Evolutionary conservation across 2,329 filamentous ascomycete species (phyloP).

Genomic region (Domatiomyces globalis): DNA sequence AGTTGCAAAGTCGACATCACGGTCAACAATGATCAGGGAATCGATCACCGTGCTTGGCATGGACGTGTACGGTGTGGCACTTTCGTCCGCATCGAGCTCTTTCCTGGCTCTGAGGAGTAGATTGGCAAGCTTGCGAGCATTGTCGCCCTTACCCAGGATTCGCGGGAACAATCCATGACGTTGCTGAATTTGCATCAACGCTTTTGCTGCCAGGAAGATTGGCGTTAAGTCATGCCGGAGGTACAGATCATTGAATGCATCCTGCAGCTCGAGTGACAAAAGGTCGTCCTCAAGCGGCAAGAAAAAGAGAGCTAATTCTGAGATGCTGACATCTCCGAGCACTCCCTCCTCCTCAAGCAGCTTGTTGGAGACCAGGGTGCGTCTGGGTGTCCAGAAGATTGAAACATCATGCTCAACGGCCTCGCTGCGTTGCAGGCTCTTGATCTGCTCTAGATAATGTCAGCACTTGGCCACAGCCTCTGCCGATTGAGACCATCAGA

Average conservation of each 20-base stretch:
- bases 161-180: slow-evolving; percentile 86
- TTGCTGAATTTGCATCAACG: slow-evolving; percentile 86
- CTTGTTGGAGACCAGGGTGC: slow-evolving; percentile 80
- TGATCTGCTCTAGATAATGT: slow-evolving; percentile 67
- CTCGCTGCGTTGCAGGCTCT: slow-evolving; percentile 72
- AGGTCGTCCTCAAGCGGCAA: slow-evolving; percentile 85
- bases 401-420: slow-evolving; percentile 90
- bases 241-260: slow-evolving; percentile 77
- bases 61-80: slow-evolving; percentile 25
- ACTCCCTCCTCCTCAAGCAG: slow-evolving; percentile 87
- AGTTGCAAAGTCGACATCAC: slow-evolving; percentile 87
- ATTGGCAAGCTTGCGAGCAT: slow-evolving; percentile 77
- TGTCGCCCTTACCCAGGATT: slow-evolving; percentile 89
- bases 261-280: slow-evolving; percentile 76
- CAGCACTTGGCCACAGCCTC: slow-evolving; percentile 40
- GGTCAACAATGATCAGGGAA: slow-evolving; percentile 85
- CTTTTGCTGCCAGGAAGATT: slow-evolving; percentile 77
- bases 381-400: slow-evolving; percentile 87
- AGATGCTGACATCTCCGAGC: slow-evolving; percentile 77
- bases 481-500: not conserved
- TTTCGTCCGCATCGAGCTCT: slow-evolving; percentile 68
- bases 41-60: slow-evolving; percentile 79
- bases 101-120: slow-evolving; percentile 81
- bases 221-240: slow-evolving; percentile 80
- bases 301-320: slow-evolving; percentile 77